A percentile compares a stretch with the other conserved stretches of the same genome.
Conservation (phyloP, 768 basidiomycete species). For the Flagelloscypha sp. region DNA sequence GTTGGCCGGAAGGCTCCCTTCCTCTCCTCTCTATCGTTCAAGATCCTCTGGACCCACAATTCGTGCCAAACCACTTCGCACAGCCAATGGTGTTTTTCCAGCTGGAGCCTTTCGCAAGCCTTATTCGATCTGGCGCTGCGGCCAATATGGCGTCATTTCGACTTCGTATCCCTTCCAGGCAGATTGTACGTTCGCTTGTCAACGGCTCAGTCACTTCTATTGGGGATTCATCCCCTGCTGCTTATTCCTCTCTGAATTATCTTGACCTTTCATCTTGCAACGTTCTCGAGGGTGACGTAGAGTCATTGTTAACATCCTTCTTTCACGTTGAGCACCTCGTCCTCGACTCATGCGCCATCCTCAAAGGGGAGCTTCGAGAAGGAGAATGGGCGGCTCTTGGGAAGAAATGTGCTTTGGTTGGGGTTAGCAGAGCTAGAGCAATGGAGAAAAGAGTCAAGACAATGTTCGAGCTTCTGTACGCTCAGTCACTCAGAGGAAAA, state of each 20-base stretch:
- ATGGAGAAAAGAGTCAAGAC: slow-evolving; percentile 39
- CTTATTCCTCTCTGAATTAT: slow-evolving; percentile 29
- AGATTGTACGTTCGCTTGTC: slow-evolving; percentile 31
- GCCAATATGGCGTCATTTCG: slow-evolving; percentile 44
- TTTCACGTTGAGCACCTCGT: slow-evolving; percentile 52
- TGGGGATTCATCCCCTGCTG: too few species aligned
- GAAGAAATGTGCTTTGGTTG: slow-evolving; percentile 50
- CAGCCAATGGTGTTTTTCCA: slow-evolving; percentile 86
- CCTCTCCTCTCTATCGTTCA: slow-evolving; percentile 55
- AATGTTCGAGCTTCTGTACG: too few species aligned
- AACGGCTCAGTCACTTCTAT: slow-evolving; percentile 2
- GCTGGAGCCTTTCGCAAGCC: slow-evolving; percentile 41
- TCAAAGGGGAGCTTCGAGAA: slow-evolving; percentile 44
- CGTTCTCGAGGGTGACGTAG: slow-evolving; percentile 46
- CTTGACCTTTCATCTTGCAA: slow-evolving; percentile 72
- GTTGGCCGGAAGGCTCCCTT: slow-evolving; percentile 46
- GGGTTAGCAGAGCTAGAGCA: slow-evolving; percentile 53
- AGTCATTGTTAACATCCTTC: slow-evolving; percentile 44
- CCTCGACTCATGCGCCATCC: slow-evolving; percentile 56
- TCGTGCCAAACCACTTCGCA: slow-evolving; percentile 42
- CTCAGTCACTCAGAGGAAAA: neutral
- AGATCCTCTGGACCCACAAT: slow-evolving; percentile 43
- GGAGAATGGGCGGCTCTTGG: slow-evolving; percentile 58
- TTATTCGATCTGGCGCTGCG: slow-evolving; percentile 39
- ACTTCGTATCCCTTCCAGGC: slow-evolving; percentile 66